phyloP scores from a whole-genome alignment of 495 filamentous ascomycete species.

The Penicillium ochrochloron region DNA sequence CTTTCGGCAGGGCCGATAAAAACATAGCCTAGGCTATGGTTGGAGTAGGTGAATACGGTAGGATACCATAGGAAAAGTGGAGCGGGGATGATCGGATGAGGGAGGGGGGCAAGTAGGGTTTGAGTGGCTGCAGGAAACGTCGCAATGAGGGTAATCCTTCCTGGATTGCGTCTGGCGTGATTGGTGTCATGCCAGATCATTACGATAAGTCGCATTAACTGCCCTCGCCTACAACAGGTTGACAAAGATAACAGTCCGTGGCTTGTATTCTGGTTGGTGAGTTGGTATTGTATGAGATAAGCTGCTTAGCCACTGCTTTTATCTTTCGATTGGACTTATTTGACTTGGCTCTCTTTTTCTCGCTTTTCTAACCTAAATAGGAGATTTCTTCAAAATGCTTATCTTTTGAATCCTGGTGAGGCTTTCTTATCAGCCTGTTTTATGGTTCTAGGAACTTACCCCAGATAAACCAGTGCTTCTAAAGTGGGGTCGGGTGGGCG shows the following conservation, averaged over 20 bases:
- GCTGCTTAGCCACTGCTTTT: not conserved
- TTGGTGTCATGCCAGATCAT: not conserved
- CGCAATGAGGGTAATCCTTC: slow-evolving; percentile 4
- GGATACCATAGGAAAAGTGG: not conserved
- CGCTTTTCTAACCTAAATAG: not conserved
- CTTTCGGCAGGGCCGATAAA: not conserved
- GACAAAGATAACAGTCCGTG: not conserved
- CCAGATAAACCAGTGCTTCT: not conserved
- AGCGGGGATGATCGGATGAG: not conserved
- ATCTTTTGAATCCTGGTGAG: not conserved
- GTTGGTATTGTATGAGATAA: not conserved
- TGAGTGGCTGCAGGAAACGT: not conserved
- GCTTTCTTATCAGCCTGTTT: not conserved
- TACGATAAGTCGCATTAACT: not conserved
- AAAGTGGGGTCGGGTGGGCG: not conserved
- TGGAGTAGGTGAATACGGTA: not conserved
- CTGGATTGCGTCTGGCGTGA: not conserved
- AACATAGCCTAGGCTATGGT: not conserved
- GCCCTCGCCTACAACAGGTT: not conserved
- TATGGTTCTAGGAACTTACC: not conserved
- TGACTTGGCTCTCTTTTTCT: not conserved
- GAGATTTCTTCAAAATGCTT: slow-evolving; percentile 3
- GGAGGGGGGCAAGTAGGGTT: not conserved
- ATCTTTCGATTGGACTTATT: not conserved
- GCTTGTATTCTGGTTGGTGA: not conserved